These are phyloP conservation scores for Schizophyllum amplum DNA, from an alignment of 1,284 basidiomycete genomes.

Conservation along the genomic window DNA sequence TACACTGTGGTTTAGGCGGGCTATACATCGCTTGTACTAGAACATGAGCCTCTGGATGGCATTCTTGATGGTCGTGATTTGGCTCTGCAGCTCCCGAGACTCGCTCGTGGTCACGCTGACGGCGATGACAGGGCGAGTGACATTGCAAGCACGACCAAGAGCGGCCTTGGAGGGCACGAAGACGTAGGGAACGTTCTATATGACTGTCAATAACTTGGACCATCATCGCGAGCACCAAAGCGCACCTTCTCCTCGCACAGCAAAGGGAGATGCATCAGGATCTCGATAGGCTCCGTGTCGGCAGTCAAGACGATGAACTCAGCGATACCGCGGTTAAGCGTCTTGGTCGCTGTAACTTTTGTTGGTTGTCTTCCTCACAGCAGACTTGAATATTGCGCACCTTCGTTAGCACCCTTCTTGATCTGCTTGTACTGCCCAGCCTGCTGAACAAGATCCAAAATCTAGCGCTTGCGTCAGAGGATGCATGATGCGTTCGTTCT, in stretches of 20 bases:
- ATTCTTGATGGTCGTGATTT: conserved; percentile 86
- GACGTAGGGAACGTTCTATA: conserved; percentile 90
- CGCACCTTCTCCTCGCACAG: conserved; percentile 96
- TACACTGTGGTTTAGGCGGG: not conserved
- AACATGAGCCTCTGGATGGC: conserved; percentile 71
- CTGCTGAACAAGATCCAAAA: conserved; percentile 86
- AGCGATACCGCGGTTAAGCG: conserved; percentile 96
- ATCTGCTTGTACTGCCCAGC: conserved; percentile 92
- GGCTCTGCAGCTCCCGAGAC: conserved; percentile 84
- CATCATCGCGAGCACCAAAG: conserved; percentile 1
- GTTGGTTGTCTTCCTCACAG: not conserved
- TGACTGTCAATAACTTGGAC: conserved; percentile 4
- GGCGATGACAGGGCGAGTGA: conserved; percentile 92
- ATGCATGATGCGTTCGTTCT: conserved; percentile 1
- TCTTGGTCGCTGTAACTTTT: conserved; percentile 73
- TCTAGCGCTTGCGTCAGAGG: conserved; percentile 36
- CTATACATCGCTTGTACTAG: conserved; percentile 12
- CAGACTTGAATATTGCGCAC: conserved; percentile 28
- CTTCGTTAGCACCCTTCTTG: conserved; percentile 98
- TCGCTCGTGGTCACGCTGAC: conserved; percentile 96
- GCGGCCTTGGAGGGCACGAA: conserved; percentile 95
- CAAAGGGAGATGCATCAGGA: conserved; percentile 93
- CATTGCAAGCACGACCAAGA: conserved; percentile 93
- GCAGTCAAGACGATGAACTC: conserved; percentile 99
- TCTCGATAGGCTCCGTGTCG: conserved; percentile 97